A percentile compares a stretch with the other conserved stretches of the same genome.
These are phyloP conservation scores for Pseudovirgaria hyperparasitica DNA, from an alignment of 2,329 filamentous ascomycete species.

Conservation along the genomic window DNA sequence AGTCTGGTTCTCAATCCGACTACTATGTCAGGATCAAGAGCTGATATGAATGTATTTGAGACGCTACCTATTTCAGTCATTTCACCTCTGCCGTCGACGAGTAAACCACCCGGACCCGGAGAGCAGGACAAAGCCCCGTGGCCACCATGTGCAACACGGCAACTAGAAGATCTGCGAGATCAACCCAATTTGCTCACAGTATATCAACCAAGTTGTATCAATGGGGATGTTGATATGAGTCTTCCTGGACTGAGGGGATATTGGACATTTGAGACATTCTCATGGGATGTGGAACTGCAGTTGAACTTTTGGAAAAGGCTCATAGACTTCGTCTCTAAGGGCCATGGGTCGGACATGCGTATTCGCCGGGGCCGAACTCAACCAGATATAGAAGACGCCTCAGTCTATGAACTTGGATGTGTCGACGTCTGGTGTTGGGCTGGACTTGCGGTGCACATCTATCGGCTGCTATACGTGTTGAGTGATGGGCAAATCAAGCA, in stretches of 20 bases:
- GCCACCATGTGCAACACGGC: too few relatives aligned
- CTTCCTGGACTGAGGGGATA: conserved; percentile 42
- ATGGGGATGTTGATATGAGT: conserved; percentile 1
- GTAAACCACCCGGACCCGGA: too few relatives aligned
- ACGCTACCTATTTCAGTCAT: too few relatives aligned
- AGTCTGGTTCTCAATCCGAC: too few relatives aligned
- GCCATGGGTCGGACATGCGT: conserved; percentile 55
- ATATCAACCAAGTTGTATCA: conserved; percentile 1
- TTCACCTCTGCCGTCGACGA: too few relatives aligned
- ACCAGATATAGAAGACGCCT: conserved; percentile 13
- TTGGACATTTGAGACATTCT: conserved; percentile 53
- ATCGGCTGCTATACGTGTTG: conserved; percentile 60
- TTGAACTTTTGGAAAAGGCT: conserved; percentile 50
- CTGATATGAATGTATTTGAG: too few relatives aligned
- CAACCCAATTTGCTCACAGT: conserved; percentile 1
- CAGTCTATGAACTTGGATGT: conserved; percentile 16
- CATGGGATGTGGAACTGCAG: conserved; percentile 40
- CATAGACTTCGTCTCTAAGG: conserved; percentile 44
- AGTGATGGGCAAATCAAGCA: conserved; percentile 50
- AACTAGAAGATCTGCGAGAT: conserved; percentile 1
- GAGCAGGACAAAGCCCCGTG: conserved; percentile 2
- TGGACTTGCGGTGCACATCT: conserved; percentile 57
- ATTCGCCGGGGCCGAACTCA: conserved; percentile 39
- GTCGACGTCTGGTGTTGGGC: conserved; percentile 71
- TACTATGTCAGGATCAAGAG: too few relatives aligned